Base-by-base conservation (phyloP, 78 protist species). In the Salpingoeca rosetta region DNA sequence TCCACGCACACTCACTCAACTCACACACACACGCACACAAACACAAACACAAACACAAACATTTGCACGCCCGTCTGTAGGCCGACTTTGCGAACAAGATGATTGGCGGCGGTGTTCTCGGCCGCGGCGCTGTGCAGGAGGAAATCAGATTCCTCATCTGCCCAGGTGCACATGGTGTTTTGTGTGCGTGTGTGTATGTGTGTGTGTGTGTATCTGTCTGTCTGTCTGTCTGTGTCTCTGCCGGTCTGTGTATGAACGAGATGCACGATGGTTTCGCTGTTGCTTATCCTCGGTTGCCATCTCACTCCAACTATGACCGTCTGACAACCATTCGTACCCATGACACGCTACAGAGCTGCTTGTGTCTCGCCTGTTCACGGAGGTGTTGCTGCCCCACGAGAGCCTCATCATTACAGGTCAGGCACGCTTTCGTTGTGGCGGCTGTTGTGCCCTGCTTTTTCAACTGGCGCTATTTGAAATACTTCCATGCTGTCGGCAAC, bases 51-150 rank as follows among this genome's bases (percentile, higher is more conserved):
- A n/a, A n/a, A n/a, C n/a, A n/a, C n/a, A n/a, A n/a, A n/a, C n/a
- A n/a, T n/a, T n/a, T n/a, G n/a, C n/a, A n/a, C n/a, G n/a, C n/a
- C n/a, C n/a, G n/a, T 3, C 40, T 87, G 24, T 78, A 88, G 81
- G 93, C 36, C 35, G 94, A 92, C 86, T 92, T 92, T 88, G 94
- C 94, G 37, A 92, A 92, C 75, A 0, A 80, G 37, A 38, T 2
- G 43, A 86, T 90, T 28, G 94, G 94, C 31, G 94, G 94, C 37
- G 94, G 93, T 31, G 92, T 88, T 12, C 44, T 92, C 39, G 35
- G 45, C 28, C 65, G 36, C 39, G 94, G 94, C n/a, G 39, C 79
- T 78, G 94, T 92, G 40, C 94, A 92, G 42, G 94, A 92, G 45
- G 94, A 92, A 37, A 89, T 89, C 51, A 73, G 76, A 28, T 92